Evolutionary conservation across 1,284 basidiomycete species (phyloP).

Genomic region (Exsudoporus floridanus): DNA sequence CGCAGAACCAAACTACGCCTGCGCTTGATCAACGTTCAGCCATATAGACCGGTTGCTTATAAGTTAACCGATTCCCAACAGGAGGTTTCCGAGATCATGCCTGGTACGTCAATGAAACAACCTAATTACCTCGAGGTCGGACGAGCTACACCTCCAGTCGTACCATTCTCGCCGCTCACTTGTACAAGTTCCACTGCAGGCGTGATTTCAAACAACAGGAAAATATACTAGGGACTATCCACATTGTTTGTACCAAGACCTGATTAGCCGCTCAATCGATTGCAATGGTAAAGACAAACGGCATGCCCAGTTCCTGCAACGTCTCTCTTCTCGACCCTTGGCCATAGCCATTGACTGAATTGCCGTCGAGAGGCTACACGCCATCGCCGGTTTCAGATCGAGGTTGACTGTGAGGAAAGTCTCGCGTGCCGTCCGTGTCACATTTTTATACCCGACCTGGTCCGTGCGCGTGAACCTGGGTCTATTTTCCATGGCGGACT

Average conservation of each 20-base stretch:
- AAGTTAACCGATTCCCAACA: background rate
- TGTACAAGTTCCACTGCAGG: background rate
- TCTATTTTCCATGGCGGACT: constrained; percentile 23
- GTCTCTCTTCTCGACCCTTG: constrained; percentile 43
- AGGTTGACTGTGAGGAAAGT: constrained; percentile 63
- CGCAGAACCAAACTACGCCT: background rate
- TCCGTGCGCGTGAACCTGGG: constrained; percentile 51
- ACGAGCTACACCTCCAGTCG: background rate
- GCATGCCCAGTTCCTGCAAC: constrained; percentile 66
- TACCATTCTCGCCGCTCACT: background rate
- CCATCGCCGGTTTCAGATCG: constrained; percentile 42
- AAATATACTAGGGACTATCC: background rate
- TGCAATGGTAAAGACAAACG: constrained; percentile 45
- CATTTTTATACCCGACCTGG: constrained; percentile 38
- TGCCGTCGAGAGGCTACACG: constrained; percentile 23
- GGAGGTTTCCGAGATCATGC: constrained; percentile 2
- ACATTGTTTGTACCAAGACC: constrained; percentile 51
- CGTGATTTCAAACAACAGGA: background rate
- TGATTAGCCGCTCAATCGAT: constrained; percentile 68
- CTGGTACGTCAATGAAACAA: constrained; percentile 4
- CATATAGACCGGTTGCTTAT: background rate
- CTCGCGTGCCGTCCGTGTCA: constrained; percentile 13
- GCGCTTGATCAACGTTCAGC: background rate
- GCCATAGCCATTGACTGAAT: constrained; percentile 16
- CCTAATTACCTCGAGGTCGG: background rate